phyloP scores from a whole-genome alignment of 352 stramenopile genomes.

The Phytopythium aichiense region DNA sequence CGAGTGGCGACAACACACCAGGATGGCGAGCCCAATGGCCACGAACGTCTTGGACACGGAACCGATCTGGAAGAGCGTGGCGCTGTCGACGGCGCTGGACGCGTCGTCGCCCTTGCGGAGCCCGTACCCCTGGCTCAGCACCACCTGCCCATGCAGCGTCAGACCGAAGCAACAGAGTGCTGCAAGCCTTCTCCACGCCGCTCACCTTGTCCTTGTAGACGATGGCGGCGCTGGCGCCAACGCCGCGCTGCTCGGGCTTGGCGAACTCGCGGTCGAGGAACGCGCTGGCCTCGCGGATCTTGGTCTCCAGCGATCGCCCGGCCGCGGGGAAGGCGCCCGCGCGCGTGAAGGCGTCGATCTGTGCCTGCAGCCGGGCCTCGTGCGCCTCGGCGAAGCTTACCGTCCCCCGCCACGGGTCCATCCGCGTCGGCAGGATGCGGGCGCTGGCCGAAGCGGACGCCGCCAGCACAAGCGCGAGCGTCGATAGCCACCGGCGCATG shows the following conservation, averaged over 20 bases:
- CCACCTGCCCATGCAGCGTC: slow-evolving; percentile 6
- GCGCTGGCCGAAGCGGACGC: not conserved
- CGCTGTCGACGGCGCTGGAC: slow-evolving; percentile 25
- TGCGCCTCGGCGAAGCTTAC: slow-evolving; percentile 10
- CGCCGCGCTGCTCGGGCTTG: slow-evolving; percentile 27
- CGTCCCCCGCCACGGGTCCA: slow-evolving; percentile 20
- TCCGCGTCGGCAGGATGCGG: slow-evolving; percentile 16
- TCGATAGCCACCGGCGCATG: not conserved
- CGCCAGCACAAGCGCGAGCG: not conserved
- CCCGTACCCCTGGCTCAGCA: slow-evolving; percentile 38
- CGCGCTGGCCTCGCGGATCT: slow-evolving; percentile 34
- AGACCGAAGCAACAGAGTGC: not conserved
- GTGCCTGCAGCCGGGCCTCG: slow-evolving; percentile 18
- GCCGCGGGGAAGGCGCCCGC: slow-evolving; percentile 29
- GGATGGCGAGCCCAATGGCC: slow-evolving; percentile 31
- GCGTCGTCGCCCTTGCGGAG: slow-evolving; percentile 29
- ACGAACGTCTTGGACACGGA: slow-evolving; percentile 70
- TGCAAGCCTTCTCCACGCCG: not conserved
- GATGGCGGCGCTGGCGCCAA: slow-evolving; percentile 38
- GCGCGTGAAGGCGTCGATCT: slow-evolving; percentile 28
- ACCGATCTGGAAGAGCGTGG: slow-evolving; percentile 65
- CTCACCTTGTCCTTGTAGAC: slow-evolving; percentile 44
- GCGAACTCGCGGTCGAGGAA: slow-evolving; percentile 42
- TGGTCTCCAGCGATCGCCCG: slow-evolving; percentile 32
- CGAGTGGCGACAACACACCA: slow-evolving; percentile 15